Base-by-base conservation (phyloP, 192 early-diverging fungal species). In the Coemansia sp. region DNA sequence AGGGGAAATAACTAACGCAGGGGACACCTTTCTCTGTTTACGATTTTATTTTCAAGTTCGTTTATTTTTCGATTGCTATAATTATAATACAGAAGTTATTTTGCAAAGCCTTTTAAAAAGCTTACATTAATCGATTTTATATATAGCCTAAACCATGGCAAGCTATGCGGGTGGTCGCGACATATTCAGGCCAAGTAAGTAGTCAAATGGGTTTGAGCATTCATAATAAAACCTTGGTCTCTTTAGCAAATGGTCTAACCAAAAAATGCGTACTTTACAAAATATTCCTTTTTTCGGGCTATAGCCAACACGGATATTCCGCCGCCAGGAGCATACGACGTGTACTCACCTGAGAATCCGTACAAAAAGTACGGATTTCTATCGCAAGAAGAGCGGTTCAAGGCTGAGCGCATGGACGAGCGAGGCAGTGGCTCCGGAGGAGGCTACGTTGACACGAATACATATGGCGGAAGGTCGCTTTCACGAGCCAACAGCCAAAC, bases 301-400 rank as follows among this genome's bases (percentile, higher is more conserved):
- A 26, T 80, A 80, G 77, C 57, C 33, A 68, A 80, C 59, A 61
- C 77, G 2, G 77, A 80, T 62, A 74, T 74, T 40, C 77, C 77
- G 23, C 68, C 71, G 23, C 72, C 77, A 0, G 77, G 78, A 2
- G 49, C 61, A 7, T 81, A 81, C 46, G 69, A 81, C 31, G 69
- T 72, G 16, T 34, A 64, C 34, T 72, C 78, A 26, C 68, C 72
- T 16, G 79, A 77, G 16, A 61, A 62, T 25, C 57, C 56, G 16
- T 72, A 82, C 63, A 76, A 82, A 28, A 72, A 66, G 48, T 82
- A 77, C 64, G 74, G 74, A 13, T 77, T 76, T 20, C 15, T 82
- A 35, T 70, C 43, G 21, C 70, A 77, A 12, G 55, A 58, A 16
- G 70, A 69, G 30, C 49, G 79, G 40, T 82, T 82, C 64, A 58